Base-by-base conservation (phyloP, 192 early-diverging fungal genomes). In the Lobulomyces angularis region DNA sequence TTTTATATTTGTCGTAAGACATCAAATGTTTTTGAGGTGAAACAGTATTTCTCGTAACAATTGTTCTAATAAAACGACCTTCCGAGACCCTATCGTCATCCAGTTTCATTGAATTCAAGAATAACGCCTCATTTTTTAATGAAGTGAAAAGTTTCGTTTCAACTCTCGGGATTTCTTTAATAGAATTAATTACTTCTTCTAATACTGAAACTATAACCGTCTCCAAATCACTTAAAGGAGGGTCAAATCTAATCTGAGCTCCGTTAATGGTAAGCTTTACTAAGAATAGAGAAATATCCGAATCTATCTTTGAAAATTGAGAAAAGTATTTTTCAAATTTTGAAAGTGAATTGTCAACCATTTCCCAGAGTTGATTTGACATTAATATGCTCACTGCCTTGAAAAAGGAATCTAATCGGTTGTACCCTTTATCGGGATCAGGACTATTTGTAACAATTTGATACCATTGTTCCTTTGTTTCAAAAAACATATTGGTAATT, bases 1-100 rank as follows among this genome's bases (percentile, higher is more conserved):
- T 38, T 48, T 77, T 77, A 58, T 75, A 76, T 42, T 75, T 75
- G 27, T 77, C 74, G 45, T 77, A 77, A 14, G 51, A 56, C 55
- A 71, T 44, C 35, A 77, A 36, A 30, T 71, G 65, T 41, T 75
- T 77, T 45, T 77, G 74, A 14, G 74, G 68, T 8, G 59, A 64
- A 8, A 71, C 46, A 12, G 67, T 75, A 36, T 77, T 77, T 35
- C 71, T 66, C 3, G 65, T 32, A 12, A 77, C 53, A 24, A 76
- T 75, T 32, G 45, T 26, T 11, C 62, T 16, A 27, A 73, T 62
- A 43, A 52, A 68, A 3, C 66, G 41, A 1, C 71, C 74, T 12
- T 71, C 72, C 16, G 46, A 56, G 27, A 77, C 68, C 9, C 72
- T 50, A 46, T 71, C 72, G 37, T 77, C 74, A 12, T 71, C 67